phyloP scores from a whole-genome alignment of 768 basidiomycete species.

The Lactarius akahatsu region DNA sequence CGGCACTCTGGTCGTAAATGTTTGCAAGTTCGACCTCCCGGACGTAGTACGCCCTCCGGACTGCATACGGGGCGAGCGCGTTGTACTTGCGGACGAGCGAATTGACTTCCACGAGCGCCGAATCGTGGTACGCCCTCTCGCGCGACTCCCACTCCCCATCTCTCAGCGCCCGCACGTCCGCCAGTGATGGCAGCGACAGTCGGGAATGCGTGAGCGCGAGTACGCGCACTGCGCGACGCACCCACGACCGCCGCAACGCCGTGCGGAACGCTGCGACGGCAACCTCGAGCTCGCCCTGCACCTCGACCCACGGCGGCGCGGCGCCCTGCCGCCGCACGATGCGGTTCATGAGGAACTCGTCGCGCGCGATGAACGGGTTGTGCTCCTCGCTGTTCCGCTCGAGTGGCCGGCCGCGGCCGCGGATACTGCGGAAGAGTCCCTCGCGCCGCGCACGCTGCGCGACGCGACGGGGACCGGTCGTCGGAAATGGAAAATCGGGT shows the following conservation, averaged over 20 bases:
- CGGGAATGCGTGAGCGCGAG: slow-evolving; percentile 49
- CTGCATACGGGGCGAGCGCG: slow-evolving; percentile 72
- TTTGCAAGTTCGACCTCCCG: slow-evolving; percentile 57
- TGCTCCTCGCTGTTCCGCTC: slow-evolving; percentile 43
- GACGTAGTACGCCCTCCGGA: slow-evolving; percentile 61
- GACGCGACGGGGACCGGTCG: not conserved
- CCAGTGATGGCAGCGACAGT: slow-evolving; percentile 38
- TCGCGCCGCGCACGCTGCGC: slow-evolving; percentile 61
- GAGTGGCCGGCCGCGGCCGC: slow-evolving; percentile 62
- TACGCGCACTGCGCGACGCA: slow-evolving; percentile 67
- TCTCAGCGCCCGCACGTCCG: slow-evolving; percentile 46
- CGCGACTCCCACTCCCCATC: slow-evolving; percentile 71
- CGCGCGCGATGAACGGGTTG: slow-evolving; percentile 69
- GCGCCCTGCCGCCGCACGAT: slow-evolving; percentile 82
- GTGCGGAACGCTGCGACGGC: slow-evolving; percentile 62
- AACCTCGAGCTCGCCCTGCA: slow-evolving; percentile 71
- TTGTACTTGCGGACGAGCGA: slow-evolving; percentile 77
- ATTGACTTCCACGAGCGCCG: slow-evolving; percentile 70
- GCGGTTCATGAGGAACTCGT: slow-evolving; percentile 84
- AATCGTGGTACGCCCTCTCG: slow-evolving; percentile 66
- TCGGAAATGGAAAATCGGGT: not conserved
- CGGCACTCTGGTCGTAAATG: slow-evolving; percentile 50
- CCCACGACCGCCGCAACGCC: slow-evolving; percentile 66
- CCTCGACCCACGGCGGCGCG: slow-evolving; percentile 82
- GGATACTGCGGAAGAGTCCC: slow-evolving; percentile 69